phyloP scores from a whole-genome alignment of 2,329 filamentous ascomycete species.

The Fusarium protoensiforme region DNA sequence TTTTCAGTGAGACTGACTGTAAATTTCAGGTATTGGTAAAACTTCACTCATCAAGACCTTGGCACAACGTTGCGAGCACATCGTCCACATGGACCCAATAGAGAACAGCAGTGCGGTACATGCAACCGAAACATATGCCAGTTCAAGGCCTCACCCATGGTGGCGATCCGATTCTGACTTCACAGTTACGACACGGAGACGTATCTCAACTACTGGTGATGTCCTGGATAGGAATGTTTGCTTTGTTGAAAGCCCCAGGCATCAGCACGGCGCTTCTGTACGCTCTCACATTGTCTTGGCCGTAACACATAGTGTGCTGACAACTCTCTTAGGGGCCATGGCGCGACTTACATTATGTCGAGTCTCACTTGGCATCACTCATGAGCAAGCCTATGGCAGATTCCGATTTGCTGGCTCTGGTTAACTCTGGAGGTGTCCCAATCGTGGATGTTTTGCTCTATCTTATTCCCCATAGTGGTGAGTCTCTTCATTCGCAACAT shows the following conservation, averaged over 20 bases:
- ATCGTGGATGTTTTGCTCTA: conserved; percentile 90
- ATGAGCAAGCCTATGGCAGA: conserved; percentile 70
- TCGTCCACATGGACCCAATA: conserved; percentile 88
- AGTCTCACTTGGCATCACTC: conserved; percentile 54
- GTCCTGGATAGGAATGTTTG: conserved; percentile 92
- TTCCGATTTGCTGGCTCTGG: conserved; percentile 77
- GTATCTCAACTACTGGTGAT: conserved; percentile 73
- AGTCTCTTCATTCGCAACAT: background rate
- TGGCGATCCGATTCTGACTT: conserved; percentile 90
- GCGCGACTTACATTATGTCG: conserved; percentile 77
- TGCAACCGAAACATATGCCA: conserved; percentile 79
- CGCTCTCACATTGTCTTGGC: conserved; percentile 40
- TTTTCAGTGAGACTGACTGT: conserved; percentile 7
- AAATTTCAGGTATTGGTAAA: conserved; percentile 78
- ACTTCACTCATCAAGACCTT: conserved; percentile 90
- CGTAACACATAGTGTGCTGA: conserved; percentile 44
- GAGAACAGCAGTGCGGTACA: conserved; percentile 43
- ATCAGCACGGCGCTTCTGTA: conserved; percentile 64
- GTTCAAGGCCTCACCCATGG: conserved; percentile 83
- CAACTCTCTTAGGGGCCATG: conserved; percentile 65
- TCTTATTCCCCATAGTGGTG: conserved; percentile 76
- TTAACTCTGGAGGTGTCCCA: conserved; percentile 84
- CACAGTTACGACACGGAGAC: conserved; percentile 66
- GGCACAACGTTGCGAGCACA: conserved; percentile 86
- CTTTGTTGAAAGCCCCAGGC: conserved; percentile 87